A percentile compares a stretch with the other conserved stretches of the same genome.
Evolutionary conservation across 345 rosid genomes (phyloP).

Genomic region (Eucalyptus fibrosa): DNA sequence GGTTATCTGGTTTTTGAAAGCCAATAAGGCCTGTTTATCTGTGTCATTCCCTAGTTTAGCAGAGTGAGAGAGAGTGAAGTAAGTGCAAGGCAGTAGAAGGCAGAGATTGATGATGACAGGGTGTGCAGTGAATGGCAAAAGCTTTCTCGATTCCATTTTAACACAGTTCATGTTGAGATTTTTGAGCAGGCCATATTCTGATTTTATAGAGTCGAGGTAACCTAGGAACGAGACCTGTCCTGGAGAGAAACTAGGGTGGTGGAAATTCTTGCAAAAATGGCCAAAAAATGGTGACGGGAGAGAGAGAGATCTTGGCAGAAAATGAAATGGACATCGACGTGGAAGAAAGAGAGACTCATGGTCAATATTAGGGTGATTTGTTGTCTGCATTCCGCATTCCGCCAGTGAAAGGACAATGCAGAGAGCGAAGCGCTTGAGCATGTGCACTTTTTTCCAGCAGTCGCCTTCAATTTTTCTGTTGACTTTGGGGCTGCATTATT

Average conservation of each 20-base stretch:
- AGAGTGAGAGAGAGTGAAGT: background rate
- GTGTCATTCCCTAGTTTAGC: constrained; percentile 3
- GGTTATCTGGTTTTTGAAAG: background rate
- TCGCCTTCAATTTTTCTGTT: background rate
- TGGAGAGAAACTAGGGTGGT: background rate
- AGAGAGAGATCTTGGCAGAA: background rate
- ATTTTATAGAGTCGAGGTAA: background rate
- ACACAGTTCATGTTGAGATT: background rate
- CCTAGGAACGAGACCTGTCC: background rate
- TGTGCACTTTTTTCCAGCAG: background rate
- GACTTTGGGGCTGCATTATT: background rate
- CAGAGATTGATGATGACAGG: background rate
- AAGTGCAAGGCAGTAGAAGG: background rate
- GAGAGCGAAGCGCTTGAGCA: background rate
- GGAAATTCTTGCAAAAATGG: background rate
- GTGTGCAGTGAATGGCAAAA: background rate
- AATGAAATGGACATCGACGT: background rate
- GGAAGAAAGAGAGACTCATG: background rate
- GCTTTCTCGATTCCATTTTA: background rate
- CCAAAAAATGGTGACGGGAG: background rate
- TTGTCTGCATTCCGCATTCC: background rate
- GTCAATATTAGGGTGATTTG: background rate
- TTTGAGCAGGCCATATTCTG: background rate
- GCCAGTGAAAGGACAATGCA: background rate
- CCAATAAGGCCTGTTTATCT: constrained; percentile 1